phyloP scores from a whole-genome alignment of 306 rosid species.

The Cucumis cinereus region DNA sequence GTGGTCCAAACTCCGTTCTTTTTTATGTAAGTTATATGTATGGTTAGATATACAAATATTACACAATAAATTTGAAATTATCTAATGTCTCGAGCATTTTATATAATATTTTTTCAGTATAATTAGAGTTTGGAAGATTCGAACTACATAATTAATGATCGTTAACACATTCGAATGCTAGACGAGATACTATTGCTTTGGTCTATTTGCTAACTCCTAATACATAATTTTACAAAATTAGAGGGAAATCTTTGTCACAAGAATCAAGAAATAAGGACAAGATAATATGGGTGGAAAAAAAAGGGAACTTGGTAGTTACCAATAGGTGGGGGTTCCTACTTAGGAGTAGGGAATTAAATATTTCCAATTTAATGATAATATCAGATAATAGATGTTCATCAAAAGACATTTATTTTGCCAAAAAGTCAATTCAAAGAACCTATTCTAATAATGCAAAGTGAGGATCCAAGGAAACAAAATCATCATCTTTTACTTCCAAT shows the following conservation, averaged over 20 bases:
- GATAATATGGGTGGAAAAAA: background rate
- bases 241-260: background rate
- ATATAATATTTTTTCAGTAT: too few relatives aligned
- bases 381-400: background rate
- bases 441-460: slow-evolving; percentile 11
- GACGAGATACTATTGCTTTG: too few relatives aligned
- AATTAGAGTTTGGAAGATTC: too few relatives aligned
- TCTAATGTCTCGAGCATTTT: too few relatives aligned
- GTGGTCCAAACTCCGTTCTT: too few relatives aligned
- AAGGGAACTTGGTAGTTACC: background rate
- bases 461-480: slow-evolving; percentile 55
- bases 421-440: slow-evolving; percentile 24
- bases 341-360: background rate
- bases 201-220: too few relatives aligned
- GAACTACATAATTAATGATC: too few relatives aligned
- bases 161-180: too few relatives aligned
- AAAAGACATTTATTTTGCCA: background rate
- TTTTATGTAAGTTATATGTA: too few relatives aligned
- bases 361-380: background rate
- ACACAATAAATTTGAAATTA: too few relatives aligned
- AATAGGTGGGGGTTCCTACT: background rate
- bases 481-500: slow-evolving; percentile 18
- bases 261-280: background rate
- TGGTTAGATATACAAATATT: too few relatives aligned
- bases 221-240: too few relatives aligned